Evolutionary conservation across 352 stramenopile genomes (phyloP).

Genomic region (Pythium vanterpoolii): DNA sequence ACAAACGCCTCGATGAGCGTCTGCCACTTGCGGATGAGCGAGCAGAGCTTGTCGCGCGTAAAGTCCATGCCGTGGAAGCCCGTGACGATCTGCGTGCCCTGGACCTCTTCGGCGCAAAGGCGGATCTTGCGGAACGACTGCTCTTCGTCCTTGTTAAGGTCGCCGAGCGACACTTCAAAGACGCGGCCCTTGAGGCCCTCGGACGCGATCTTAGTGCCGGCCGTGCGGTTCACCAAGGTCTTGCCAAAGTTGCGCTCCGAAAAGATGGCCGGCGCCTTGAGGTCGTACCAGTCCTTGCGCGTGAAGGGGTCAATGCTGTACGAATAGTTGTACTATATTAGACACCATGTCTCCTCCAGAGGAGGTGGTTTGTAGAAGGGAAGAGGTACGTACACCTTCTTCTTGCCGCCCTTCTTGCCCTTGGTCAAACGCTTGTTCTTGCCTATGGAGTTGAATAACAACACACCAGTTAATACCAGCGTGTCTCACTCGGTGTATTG

Average conservation of each 20-base stretch:
- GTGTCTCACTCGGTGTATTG: not conserved
- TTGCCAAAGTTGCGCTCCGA: constrained; percentile 96
- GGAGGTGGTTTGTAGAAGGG: too few species aligned
- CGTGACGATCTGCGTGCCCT: constrained; percentile 84
- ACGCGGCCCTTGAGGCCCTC: constrained; percentile 98
- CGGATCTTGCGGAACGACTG: constrained; percentile 99
- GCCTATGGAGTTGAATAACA: constrained; percentile 34
- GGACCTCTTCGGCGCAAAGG: constrained; percentile 98
- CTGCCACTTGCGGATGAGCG: constrained; percentile 99
- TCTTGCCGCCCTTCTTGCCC: constrained; percentile 91
- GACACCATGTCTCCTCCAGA: too few species aligned
- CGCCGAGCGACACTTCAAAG: constrained; percentile 98
- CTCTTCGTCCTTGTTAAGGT: constrained; percentile 99
- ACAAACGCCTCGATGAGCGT: constrained; percentile 99
- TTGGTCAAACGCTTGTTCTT: constrained; percentile 92
- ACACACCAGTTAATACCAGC: not conserved
- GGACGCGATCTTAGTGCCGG: constrained; percentile 96
- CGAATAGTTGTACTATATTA: too few species aligned
- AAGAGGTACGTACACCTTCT: constrained; percentile 80
- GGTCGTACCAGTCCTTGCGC: constrained; percentile 97
- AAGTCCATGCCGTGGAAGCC: constrained; percentile 93
- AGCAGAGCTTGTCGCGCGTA: constrained; percentile 99
- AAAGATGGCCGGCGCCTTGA: constrained; percentile 99
- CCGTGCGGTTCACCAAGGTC: constrained; percentile 98
- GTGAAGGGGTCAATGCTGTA: constrained; percentile 96